Base-by-base conservation (phyloP, 345 rosid species). In the Eucalyptus regnans region DNA sequence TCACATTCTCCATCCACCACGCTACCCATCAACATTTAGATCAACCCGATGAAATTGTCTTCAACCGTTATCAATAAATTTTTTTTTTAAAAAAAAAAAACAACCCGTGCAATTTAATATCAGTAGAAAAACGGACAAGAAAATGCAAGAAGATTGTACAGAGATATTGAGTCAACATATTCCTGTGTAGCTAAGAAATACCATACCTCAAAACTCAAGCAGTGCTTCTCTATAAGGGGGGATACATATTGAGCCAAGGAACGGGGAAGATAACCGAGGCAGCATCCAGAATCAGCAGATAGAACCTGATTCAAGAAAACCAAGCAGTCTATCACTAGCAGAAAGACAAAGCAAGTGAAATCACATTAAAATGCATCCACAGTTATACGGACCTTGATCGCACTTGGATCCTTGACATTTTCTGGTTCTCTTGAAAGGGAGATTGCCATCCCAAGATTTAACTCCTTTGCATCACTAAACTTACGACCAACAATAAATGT, bases 401-500 rank as follows among this genome's bases (percentile, higher is more conserved):
- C 99, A 60, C 95, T 93, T 50, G 89, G 93, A 90, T 96, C 99
- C 91, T 95, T 96, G 60, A 90, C 85, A 88, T 97, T 96, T 89
- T 94, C 90, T 62, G 96, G 97, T 80, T 97, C 97, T 92, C 98
- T 95, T 90, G 89, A 81, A 89, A 97, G 98, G 90, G 86, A 92
- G 86, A 96, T 89, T 46, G 41, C 90, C 9, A 87, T 92, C 64
- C 95, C 98, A 89, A 87, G 86, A 60, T 87, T 91, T 88, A 97
- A 86, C 60, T 90, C 94, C 89, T 90, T 94, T 94, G 92, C 93
- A 87, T 91, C 94, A 90, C 98, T 94, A 88, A 93, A 97, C 93
- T 92, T 94, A 88, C 98, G 95, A n/a, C 99, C 98, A 88, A 97
- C 98, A 79, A 96, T 96, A 91, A 93, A 94, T 43, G 99, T 96